Conservation (phyloP, 2,329 filamentous ascomycete genomes). For the Phoma herbarum region DNA sequence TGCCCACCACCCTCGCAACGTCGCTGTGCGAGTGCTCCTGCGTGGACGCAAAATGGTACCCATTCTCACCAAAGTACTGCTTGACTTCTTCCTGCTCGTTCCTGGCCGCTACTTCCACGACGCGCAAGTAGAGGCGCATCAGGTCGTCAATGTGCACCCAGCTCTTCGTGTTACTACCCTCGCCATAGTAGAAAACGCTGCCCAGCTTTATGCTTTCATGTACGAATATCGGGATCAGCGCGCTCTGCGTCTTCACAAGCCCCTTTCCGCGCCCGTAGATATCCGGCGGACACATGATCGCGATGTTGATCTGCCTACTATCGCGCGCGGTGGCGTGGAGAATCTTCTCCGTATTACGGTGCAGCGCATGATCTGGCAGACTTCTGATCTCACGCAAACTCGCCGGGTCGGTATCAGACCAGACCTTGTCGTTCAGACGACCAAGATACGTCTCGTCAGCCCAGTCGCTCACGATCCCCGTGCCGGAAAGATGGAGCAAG, state of each 20-base stretch:
- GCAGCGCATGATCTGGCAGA: not conserved
- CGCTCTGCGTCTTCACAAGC: not conserved
- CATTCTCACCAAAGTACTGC: constrained; percentile 60
- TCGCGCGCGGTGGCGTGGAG: not conserved
- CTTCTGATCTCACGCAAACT: not conserved
- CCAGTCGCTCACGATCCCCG: not conserved
- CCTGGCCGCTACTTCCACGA: constrained; percentile 63
- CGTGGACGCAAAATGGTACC: constrained; percentile 59
- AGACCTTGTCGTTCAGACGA: not conserved
- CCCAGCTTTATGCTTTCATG: not conserved
- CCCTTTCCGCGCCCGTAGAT: not conserved
- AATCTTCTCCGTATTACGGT: not conserved
- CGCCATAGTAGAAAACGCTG: not conserved
- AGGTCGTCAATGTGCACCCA: constrained; percentile 61
- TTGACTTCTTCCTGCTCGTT: constrained; percentile 49
- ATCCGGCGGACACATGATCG: not conserved
- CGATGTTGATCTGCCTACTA: not conserved
- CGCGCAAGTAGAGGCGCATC: constrained; percentile 60
- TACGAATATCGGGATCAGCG: not conserved
- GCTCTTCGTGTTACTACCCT: not conserved
- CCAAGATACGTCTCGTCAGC: not conserved
- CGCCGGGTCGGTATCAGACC: not conserved
- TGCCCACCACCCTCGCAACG: constrained; percentile 35
- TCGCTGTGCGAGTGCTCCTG: constrained; percentile 41
- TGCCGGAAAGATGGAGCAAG: not conserved